phyloP scores from a whole-genome alignment of 2,329 filamentous ascomycete species.

The Fusarium lateritium region DNA sequence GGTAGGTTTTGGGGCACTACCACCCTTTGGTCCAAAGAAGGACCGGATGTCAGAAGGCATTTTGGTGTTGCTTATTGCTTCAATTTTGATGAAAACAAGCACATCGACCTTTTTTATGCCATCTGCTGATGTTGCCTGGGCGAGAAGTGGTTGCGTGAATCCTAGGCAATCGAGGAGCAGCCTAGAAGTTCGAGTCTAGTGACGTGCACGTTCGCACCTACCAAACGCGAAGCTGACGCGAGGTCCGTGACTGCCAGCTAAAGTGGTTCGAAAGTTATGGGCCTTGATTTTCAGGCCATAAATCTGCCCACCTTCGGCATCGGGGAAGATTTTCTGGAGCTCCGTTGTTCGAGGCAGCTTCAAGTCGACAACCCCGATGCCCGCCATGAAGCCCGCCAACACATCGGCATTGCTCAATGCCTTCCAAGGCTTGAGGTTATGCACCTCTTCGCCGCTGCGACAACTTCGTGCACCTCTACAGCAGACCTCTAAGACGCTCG shows the following conservation, averaged over 20 bases:
- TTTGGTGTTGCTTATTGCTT: conserved; percentile 25
- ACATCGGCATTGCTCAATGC: conserved; percentile 64
- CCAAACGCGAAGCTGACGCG: conserved; percentile 63
- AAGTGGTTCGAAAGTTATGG: conserved; percentile 44
- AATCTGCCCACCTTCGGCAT: conserved; percentile 22
- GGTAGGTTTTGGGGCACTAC: conserved; percentile 65
- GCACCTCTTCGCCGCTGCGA: conserved; percentile 57
- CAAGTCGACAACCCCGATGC: conserved; percentile 44
- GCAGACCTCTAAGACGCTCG: conserved; percentile 49
- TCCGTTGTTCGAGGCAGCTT: conserved; percentile 46
- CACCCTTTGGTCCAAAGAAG: conserved; percentile 87
- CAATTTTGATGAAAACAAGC: conserved; percentile 3
- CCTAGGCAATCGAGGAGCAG: conserved; percentile 46
- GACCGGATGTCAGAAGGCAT: conserved; percentile 91
- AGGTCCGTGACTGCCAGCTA: conserved; percentile 57
- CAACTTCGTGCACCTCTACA: conserved; percentile 55
- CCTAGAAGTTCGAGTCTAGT: conserved; percentile 49
- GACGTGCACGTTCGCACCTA: conserved; percentile 54
- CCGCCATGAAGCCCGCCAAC: conserved; percentile 63
- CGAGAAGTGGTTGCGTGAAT: conserved; percentile 34
- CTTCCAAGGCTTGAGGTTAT: conserved; percentile 66
- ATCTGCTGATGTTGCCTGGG: conserved; percentile 45
- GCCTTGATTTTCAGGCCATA: conserved; percentile 46
- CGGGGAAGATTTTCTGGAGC: conserved; percentile 55
- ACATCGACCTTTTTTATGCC: conserved; percentile 41